Conservation (phyloP, 1,139 yeast genomes). For the Candida albicans region DNA sequence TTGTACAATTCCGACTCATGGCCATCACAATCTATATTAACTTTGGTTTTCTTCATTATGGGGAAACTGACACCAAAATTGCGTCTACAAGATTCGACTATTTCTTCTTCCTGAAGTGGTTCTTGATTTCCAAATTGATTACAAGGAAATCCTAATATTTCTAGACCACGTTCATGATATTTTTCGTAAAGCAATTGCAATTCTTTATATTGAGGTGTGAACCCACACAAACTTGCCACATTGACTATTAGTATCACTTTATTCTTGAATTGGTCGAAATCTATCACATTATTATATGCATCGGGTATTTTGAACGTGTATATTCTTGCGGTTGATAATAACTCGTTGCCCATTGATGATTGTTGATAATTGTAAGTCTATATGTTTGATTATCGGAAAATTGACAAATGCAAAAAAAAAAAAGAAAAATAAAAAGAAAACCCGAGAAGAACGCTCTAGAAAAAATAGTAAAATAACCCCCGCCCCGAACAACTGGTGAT, state of each 20-base stretch:
- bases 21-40: conserved; percentile 34
- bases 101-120: conserved; percentile 72
- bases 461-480: too few species aligned
- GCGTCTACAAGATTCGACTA: conserved; percentile 60
- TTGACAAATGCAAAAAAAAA: neutral
- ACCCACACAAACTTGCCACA: conserved; percentile 49
- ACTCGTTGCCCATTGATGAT: neutral
- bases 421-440: neutral
- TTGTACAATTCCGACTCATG: conserved; percentile 25
- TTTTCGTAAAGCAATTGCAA: conserved; percentile 34
- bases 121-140: conserved; percentile 74
- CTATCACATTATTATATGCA: conserved; percentile 15
- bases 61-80: conserved; percentile 60
- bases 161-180: conserved; percentile 31
- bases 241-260: conserved; percentile 44
- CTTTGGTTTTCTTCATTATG: conserved; percentile 35
- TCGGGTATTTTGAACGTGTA: conserved; percentile 15
- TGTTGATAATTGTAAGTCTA: neutral
- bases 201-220: conserved; percentile 41
- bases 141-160: conserved; percentile 44
- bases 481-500: too few species aligned
- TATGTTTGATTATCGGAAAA: neutral
- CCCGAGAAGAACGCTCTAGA: too few species aligned
- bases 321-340: conserved; percentile 2
- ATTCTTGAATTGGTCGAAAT: conserved; percentile 24